Base-by-base conservation (phyloP, 31 red algal species). In the Asparagopsis taxiformis region DNA sequence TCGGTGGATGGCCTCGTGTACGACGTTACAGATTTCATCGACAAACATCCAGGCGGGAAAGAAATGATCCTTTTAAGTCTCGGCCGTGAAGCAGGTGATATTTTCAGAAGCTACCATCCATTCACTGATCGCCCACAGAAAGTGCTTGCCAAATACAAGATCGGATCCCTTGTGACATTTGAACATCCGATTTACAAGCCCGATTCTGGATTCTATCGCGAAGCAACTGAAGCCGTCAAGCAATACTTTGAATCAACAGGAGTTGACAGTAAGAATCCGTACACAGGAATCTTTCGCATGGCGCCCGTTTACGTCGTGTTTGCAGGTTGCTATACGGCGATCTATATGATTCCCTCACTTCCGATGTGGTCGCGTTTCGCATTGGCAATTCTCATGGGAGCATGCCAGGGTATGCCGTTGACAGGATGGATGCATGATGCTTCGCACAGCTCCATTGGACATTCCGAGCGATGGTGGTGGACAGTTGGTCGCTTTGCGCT, bases 391-490 rank as follows among this genome's bases (percentile, higher is more conserved):
- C 33, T 73, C 21, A 25, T 81, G 22, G 86, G 86, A 30, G 58
- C 58, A 39, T 82, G 58, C 33, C 87, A 91, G 77, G 87, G 77
- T 2, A 71, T 91, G 65, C 87, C 87, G 55, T 51, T 91, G 31
- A 82, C 77, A 43, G 87, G 87, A 22, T 91, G 87, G 87, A 91
- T 91, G 87, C 87, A 91, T 60, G 87, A 91, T 70, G 72, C 88
- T n/a, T 92, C 88, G 10, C 88, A 92, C 73, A 50, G 31, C 7
- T 67, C 88, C 5, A 51, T 92, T 31, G 88, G 88, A 1, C 48
- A 59, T 1, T 54, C 33, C 15, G 79, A 84, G 65, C 26, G 56
- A 19, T 92, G 88, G 88, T 92, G 88, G 88, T 84, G 62, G 70
- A 41, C n/a, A 4, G 65, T 92, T 0, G 88, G 88, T 10, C 79